Evolutionary conservation across 441 rosid genomes (phyloP).

Genomic region (Erodium trifolium): DNA sequence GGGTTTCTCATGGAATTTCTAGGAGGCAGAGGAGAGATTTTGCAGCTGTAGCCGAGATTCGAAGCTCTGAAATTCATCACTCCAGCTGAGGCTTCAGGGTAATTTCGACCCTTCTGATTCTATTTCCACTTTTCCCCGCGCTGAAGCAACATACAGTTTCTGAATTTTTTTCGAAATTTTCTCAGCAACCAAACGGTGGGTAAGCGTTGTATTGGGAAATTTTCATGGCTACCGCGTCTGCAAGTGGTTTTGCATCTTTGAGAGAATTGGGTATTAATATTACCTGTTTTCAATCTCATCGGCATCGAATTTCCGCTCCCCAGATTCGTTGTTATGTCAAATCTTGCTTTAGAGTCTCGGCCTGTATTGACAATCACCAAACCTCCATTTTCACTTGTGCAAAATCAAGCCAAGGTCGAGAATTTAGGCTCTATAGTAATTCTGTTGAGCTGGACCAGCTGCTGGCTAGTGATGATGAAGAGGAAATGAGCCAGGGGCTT

Average conservation of each 20-base stretch:
- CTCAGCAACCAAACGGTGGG: conserved; percentile 10
- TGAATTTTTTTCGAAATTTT: background rate
- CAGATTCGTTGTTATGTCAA: conserved; percentile 10
- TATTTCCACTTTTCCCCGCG: no score
- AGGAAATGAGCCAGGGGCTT: conserved; percentile 66
- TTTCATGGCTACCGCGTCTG: conserved; percentile 28
- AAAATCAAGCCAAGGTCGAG: conserved; percentile 23
- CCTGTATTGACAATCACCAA: conserved; percentile 19
- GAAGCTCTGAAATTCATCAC: no score
- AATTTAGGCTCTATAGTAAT: conserved; percentile 26
- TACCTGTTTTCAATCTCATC: conserved; percentile 17
- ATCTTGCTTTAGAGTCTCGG: background rate
- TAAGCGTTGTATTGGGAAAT: background rate
- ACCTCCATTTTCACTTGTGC: conserved; percentile 23
- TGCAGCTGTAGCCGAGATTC: background rate
- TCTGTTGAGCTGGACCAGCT: conserved; percentile 58
- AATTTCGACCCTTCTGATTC: background rate
- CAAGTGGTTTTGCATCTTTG: conserved; percentile 27
- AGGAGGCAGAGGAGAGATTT: background rate
- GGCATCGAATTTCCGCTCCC: conserved; percentile 21
- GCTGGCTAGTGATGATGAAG: conserved; percentile 57
- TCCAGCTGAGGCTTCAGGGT: background rate
- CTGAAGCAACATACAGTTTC: background rate
- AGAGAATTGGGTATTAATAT: conserved; percentile 27
- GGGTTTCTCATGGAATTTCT: no score